Evolutionary conservation across 768 basidiomycete species (phyloP), one percentile per base, ranked within the genome.

Genomic region (Macrolepiota fuliginosa): DNA sequence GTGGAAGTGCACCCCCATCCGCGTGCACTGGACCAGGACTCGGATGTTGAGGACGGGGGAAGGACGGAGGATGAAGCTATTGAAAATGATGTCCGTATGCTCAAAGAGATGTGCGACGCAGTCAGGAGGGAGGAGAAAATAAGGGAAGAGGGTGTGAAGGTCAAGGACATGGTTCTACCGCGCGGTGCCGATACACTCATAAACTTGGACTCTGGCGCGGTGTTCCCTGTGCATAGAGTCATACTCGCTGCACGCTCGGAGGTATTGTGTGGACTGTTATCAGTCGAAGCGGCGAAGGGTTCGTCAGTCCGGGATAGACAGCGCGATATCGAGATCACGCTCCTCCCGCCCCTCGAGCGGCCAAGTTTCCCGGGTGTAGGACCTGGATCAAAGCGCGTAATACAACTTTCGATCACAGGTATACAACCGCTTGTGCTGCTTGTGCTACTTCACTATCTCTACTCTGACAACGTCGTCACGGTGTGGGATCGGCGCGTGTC

Each of bases 361-460:
- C 64, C 66, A 29, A 27, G 67, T n/a, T 67, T 64, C 35, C 65
- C 67, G 32, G 68, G 70, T 17, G 64, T 65, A 37, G 70, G 69
- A 35, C 47, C 61, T 4, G 72, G 70, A 25, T 66, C 71, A 2
- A 40, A 53, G 47, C 67, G 67, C 35, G 53, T 72, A 15, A 66
- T 69, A 11, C 71, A 73, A 12, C 69, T 90, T 1, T 69, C 70
- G 17, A 67, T 96, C 47, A 68, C 76, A 0, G 85, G 85, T 1
- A 85, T 84, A 63, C 83, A 86, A 49, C 80, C 89, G 0, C 74
- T 96, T 6, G 76, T 92, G 0, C 72, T 89, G 15, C 81, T 97
- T 15, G 80, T 96, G 22, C 76, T 98, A 19, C 71, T 97, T 19
- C 81, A 87, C 24, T 98, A 94, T 68, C 73, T 98, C n/a, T 98